Evolutionary conservation across 2,329 filamentous ascomycete species (phyloP).

Genomic region (Pseudogymnoascus sp.): DNA sequence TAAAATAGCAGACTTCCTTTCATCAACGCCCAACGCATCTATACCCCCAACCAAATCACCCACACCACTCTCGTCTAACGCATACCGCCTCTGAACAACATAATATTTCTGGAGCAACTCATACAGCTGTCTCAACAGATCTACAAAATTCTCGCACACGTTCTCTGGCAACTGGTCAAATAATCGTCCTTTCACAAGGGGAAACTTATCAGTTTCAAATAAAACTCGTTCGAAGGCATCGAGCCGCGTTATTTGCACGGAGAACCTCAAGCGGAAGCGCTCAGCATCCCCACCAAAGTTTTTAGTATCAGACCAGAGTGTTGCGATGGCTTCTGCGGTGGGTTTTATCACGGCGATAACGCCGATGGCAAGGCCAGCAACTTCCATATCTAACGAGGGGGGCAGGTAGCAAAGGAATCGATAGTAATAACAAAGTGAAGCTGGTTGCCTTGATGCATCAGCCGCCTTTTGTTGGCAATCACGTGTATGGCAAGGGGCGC

Average conservation of each 20-base stretch:
- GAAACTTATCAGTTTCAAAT: not conserved
- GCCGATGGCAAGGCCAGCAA: not conserved
- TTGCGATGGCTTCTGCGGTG: not conserved
- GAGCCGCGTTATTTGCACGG: not conserved
- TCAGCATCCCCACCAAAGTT: not conserved
- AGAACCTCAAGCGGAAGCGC: not conserved
- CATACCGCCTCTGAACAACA: not conserved
- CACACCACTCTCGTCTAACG: not conserved
- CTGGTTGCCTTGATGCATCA: not conserved
- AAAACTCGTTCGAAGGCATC: not conserved
- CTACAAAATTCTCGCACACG: not conserved
- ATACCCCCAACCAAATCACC: not conserved
- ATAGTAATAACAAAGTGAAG: not conserved
- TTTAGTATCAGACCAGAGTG: not conserved
- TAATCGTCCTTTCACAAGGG: not conserved
- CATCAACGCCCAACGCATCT: not conserved
- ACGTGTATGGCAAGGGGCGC: not conserved
- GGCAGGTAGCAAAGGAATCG: not conserved
- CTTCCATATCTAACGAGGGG: not conserved
- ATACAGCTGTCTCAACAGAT: slow-evolving; percentile 4
- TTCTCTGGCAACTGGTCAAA: not conserved
- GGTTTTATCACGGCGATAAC: not conserved
- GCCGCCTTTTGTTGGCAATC: not conserved
- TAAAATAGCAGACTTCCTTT: not conserved
- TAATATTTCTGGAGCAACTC: not conserved